Evolutionary conservation across 371 early-diverging fungal genomes (phyloP), one percentile per base, ranked within the genome.

Genomic region (Mucor velutinosus): DNA sequence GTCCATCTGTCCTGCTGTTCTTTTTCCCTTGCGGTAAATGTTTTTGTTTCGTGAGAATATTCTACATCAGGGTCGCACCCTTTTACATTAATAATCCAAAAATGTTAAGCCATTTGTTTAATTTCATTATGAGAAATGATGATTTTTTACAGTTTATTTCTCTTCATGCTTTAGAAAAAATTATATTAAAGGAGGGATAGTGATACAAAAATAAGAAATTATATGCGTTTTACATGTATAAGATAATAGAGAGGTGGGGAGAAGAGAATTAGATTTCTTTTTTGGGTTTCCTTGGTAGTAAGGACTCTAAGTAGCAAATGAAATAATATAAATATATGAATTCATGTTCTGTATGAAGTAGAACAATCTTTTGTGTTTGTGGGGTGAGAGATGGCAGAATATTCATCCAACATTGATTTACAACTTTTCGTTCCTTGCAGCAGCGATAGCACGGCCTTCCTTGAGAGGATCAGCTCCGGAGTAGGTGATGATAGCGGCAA

Each of bases 401-500:
- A 23, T 53, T 53, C 27, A 25, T 53, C 15, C 27, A 32, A 17
- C 1, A 27, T 57, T 21, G 10, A 59, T 58, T 64, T 64, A 64
- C 58, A 57, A 32, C 19, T 65, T 65, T 15, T 45, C 58, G 35
- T 32, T 30, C 39, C 64, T 71, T 21, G 72, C 60, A 19, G 59
- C 72, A 33, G 56, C 64, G 55, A 74, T 74, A 56, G 59, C 70
- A 61, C 67, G 63, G 23, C 61, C 74, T 60, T 70, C 70, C 45
- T 66, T 69, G 35, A 73, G 58, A 62, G 74, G 70, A 61, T 74
- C 74, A 7, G 49, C 17, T 30, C 45, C 65, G 49, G 90, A 83
- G 39, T 88, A 93, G 88, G 90, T 89, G 35, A 92, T 47, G n/a
- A 92, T 89, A 12, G 89, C 81, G n/a, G 68, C 78, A 56, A 92